Evolutionary conservation across 176 grass and related monocot genomes (phyloP), one percentile per base, ranked within the genome.

Genomic region (Metroxylon sagu): DNA sequence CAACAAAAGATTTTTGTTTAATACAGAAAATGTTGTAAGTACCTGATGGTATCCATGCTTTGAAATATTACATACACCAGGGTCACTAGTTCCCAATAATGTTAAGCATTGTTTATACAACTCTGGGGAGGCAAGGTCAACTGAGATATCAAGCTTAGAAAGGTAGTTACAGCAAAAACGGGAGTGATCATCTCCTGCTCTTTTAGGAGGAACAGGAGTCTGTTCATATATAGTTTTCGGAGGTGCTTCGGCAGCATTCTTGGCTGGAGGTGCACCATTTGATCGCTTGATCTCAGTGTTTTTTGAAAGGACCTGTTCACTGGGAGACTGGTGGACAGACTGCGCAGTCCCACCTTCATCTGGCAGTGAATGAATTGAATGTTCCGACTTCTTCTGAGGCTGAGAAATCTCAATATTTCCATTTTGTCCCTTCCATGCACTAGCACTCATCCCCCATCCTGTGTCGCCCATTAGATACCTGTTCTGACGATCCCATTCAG

Each of bases 91-190:
- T 7, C 61, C 76, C 23, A 14, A 28, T 56, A 66, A 39, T 31
- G 76, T 53, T 64, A 29, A 17, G 19, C 61, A 71, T 43, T 66
- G 63, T 66, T 71, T 28, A 62, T 78, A 66, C 49, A 78, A 66
- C 52, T 59, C 68, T 5, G 76, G 21, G 19, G 76, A 59, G 53
- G 68, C 48, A 66, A 78, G 76, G 48, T 29, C 30, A 52, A 48
- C 53, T 6, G 76, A 78, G 39, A 78, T 53, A 50, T 66, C 68
- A 72, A 78, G 60, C 53, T 50, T 60, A 61, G 57, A 59, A 53
- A 78, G 48, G 49, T 78, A 78, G 25, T n/a, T 78, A 72, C 23
- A 51, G 76, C 68, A 65, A 53, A 71, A 78, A 14, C 7, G 18
- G 65, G 68, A 59, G 29, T 18, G 25, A 52, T 71, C 68, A 60